A percentile compares a stretch with the other conserved stretches of the same genome.
phyloP scores from a whole-genome alignment of 768 basidiomycete genomes.

The Auriscalpium vulgare region DNA sequence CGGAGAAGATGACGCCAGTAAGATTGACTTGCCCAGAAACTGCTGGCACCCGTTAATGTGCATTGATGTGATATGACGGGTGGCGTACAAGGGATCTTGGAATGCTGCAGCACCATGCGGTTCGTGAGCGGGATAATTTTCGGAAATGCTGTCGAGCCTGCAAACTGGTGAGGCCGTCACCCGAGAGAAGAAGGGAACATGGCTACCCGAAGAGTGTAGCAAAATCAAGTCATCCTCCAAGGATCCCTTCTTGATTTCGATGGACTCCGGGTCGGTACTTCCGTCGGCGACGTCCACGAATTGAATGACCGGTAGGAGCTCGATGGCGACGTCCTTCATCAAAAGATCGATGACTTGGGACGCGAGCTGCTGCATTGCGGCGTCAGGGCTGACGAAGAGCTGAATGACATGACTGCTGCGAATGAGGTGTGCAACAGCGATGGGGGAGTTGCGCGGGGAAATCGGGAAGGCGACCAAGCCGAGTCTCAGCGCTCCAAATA shows the following conservation, averaged over 20 bases:
- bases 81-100: conserved; percentile 12
- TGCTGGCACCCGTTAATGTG: background rate
- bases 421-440: conserved; percentile 24
- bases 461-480: conserved; percentile 19
- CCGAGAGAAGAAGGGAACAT: background rate
- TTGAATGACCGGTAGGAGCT: conserved; percentile 4
- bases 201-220: background rate
- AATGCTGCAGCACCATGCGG: conserved; percentile 1
- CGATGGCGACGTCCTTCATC: background rate
- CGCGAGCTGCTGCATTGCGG: conserved; percentile 17
- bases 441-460: conserved; percentile 19
- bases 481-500: conserved; percentile 19
- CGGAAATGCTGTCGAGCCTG: conserved; percentile 17
- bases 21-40: background rate
- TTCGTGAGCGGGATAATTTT: conserved; percentile 15
- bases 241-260: background rate
- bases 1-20: background rate
- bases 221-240: background rate
- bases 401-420: conserved; percentile 12
- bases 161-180: background rate
- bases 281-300: conserved; percentile 14
- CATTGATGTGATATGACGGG: background rate
- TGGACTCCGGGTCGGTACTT: background rate
- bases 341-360: conserved; percentile 17
- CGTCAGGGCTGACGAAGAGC: conserved; percentile 24